Conservation (phyloP, 2,329 filamentous ascomycete species). For the Ceratocystis cacaofunesta region DNA sequence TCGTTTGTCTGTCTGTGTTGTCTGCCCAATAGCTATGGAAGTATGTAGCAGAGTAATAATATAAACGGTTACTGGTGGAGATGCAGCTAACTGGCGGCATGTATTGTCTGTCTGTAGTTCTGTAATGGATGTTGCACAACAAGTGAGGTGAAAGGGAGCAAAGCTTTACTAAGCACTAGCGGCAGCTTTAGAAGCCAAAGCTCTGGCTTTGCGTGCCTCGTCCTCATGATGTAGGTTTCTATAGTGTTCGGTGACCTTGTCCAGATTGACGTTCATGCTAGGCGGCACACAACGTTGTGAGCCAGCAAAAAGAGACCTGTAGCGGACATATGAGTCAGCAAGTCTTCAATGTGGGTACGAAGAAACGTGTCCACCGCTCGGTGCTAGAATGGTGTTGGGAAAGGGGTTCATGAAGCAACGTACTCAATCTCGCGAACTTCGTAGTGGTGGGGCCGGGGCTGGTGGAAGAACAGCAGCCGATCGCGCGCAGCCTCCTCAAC, state of each 20-base stretch:
- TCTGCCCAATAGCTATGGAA: not conserved
- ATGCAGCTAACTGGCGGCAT: constrained; percentile 1
- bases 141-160: not conserved
- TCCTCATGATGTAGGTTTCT: constrained; percentile 38
- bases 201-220: constrained; percentile 40
- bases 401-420: constrained; percentile 22
- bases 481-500: constrained; percentile 43
- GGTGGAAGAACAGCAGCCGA: constrained; percentile 38
- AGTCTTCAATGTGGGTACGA: no score
- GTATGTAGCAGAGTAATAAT: not conserved
- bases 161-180: not conserved
- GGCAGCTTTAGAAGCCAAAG: constrained; percentile 28
- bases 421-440: constrained; percentile 46
- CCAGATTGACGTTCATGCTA: constrained; percentile 30
- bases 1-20: not conserved
- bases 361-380: no score
- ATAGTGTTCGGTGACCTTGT: constrained; percentile 44
- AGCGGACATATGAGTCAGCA: constrained; percentile 26
- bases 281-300: constrained; percentile 24
- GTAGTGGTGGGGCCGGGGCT: constrained; percentile 31
- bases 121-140: not conserved
- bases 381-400: not conserved
- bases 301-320: constrained; percentile 40
- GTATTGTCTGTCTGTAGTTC: not conserved
- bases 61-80: not conserved